These are phyloP conservation scores for Bathelium albidoporum DNA, from an alignment of 495 filamentous ascomycete genomes.

Conservation along the genomic window DNA sequence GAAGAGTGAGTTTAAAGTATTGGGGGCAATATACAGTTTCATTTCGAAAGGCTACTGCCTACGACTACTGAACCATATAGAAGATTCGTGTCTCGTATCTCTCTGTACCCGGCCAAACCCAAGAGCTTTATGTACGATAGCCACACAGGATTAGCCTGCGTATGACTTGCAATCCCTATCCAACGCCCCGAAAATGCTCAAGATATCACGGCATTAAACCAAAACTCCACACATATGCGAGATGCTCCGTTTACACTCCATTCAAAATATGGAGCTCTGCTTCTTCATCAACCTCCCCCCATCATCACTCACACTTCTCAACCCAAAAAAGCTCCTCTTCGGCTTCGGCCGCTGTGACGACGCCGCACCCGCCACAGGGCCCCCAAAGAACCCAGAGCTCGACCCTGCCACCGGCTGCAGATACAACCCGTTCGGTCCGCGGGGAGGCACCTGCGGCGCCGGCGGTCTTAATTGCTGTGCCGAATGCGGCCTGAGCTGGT, in stretches of 20 bases:
- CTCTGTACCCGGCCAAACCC: too few relatives aligned
- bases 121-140: too few relatives aligned
- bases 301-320: conserved; percentile 24
- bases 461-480: conserved; percentile 1
- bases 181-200: too few relatives aligned
- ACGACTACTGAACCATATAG: too few relatives aligned
- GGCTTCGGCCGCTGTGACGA: conserved; percentile 9
- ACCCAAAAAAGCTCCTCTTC: conserved; percentile 33
- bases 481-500: neutral
- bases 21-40: too few relatives aligned
- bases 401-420: conserved; percentile 15
- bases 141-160: too few relatives aligned
- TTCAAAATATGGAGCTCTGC: neutral
- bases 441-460: conserved; percentile 6
- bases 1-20: too few relatives aligned
- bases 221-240: too few relatives aligned
- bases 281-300: conserved; percentile 4
- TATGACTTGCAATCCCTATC: too few relatives aligned
- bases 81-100: too few relatives aligned
- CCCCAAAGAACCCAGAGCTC: conserved; percentile 15
- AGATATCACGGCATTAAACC: too few relatives aligned
- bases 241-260: neutral
- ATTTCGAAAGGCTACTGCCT: too few relatives aligned
- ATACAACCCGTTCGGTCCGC: conserved; percentile 18
- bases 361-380: neutral